Percentiles rank a stretch among this genome's conserved stretches.
These are phyloP conservation scores for Amanita brunnescens DNA, from an alignment of 768 basidiomycete genomes.

Conservation along the genomic window DNA sequence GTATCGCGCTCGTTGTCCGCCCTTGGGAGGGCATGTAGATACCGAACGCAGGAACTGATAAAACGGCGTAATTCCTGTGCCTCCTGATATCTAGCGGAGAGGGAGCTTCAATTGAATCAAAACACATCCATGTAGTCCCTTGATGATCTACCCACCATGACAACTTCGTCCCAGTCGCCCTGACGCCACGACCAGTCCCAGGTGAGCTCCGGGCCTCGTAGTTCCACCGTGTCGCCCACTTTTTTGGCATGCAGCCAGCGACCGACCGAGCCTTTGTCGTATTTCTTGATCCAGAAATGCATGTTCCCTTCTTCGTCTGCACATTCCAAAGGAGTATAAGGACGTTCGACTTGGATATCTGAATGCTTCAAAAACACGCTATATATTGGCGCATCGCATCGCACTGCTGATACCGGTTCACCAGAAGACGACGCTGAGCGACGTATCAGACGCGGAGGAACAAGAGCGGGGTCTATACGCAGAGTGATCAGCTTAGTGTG, in stretches of 20 bases:
- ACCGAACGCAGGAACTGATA: conserved; percentile 60
- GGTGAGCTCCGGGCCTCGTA: conserved; percentile 68
- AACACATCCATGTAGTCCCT: neutral
- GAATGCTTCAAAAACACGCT: conserved; percentile 79
- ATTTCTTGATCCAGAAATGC: conserved; percentile 76
- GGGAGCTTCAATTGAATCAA: neutral
- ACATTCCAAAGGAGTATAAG: conserved; percentile 76
- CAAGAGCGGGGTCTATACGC: conserved; percentile 37
- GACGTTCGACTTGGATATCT: conserved; percentile 81
- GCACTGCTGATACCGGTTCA: conserved; percentile 7
- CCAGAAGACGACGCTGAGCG: conserved; percentile 9
- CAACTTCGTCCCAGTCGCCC: conserved; percentile 62
- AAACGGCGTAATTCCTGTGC: conserved; percentile 84
- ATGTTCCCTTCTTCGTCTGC: conserved; percentile 59
- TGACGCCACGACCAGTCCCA: conserved; percentile 38
- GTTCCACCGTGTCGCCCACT: conserved; percentile 59
- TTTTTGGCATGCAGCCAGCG: conserved; percentile 72
- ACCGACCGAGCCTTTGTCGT: conserved; percentile 71
- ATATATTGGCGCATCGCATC: conserved; percentile 44
- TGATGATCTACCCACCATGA: conserved; percentile 46
- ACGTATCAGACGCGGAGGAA: conserved; percentile 16
- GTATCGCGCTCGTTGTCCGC: conserved; percentile 39
- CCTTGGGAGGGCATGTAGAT: conserved; percentile 27
- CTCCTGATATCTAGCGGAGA: conserved; percentile 63
- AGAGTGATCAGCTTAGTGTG: conserved; percentile 61